Base-by-base conservation (phyloP, 2,329 filamentous ascomycete genomes). In the Penicillium sp. region DNA sequence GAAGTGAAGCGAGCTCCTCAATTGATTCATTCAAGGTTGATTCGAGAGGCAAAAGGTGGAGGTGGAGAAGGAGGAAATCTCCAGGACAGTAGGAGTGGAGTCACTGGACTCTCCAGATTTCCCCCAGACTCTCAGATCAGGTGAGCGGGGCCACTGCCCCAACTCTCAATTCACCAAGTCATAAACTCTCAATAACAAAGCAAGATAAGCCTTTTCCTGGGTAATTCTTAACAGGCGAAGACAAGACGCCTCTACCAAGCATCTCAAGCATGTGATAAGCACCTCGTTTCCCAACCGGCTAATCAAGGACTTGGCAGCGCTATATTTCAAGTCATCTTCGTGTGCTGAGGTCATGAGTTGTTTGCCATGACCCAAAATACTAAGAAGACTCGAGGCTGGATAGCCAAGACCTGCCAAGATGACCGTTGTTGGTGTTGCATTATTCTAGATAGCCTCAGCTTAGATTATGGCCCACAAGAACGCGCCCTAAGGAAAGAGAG, bases 1-100 rank as follows among this genome's bases (percentile, higher is more conserved):
- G 45, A 60, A 50, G 15, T 17, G 53, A 60, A 60, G 59, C 53
- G 59, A 56, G 58, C n/a, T 28, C 38, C 28, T 35, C 13, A 33
- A 45, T 40, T 19, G n/a, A n/a, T 28, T 1, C 1, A 28, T 28
- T 28, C 10, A 54, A 4, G 13, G 24, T 12, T 49, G 45, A 30
- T 30, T 30, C 2, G 45, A 38, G 35, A 55, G 33, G 53, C 53
- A 26, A 28, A 8, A 24, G 15, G 53, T 55, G 53, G 53, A 49
- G 45, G 24, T 49, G 45, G 45, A 30, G 45, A 13, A 30, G 26
- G 24, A 49, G 45, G 45, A 30, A 49, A n/a, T 17, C 26, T 15
- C 12, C 2, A 33, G 4, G 4, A 10, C 30, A 12, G 30, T 9
- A 33, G 26, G 2, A 8, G 7, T 33, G 5, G 8, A 33, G 30